phyloP scores from a whole-genome alignment of 2,329 filamentous ascomycete genomes.

The Periglandula ipomoeae region DNA sequence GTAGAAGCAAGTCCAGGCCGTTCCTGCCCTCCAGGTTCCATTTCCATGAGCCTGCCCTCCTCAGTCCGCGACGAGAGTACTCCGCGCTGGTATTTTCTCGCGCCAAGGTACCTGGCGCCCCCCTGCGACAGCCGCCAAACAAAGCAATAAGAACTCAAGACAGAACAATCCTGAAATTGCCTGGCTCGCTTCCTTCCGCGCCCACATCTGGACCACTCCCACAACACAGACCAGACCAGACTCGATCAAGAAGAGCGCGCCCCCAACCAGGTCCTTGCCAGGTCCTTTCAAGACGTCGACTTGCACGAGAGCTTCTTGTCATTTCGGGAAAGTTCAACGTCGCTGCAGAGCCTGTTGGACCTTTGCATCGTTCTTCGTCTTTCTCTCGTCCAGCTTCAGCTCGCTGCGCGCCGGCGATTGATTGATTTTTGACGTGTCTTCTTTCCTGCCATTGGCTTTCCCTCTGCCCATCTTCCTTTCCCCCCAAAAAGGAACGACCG shows the following conservation, averaged over 20 bases:
- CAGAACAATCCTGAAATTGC: conserved; percentile 2
- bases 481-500: conserved; percentile 4
- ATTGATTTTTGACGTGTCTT: conserved; percentile 4
- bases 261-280: conserved; percentile 3
- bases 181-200: conserved; percentile 28
- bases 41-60: no score
- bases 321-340: conserved; percentile 6
- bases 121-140: conserved; percentile 1
- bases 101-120: not conserved
- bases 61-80: not conserved
- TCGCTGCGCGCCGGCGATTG: conserved; percentile 2
- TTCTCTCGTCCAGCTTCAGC: not conserved
- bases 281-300: conserved; percentile 10
- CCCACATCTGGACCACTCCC: conserved; percentile 6
- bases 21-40: conserved; percentile 1
- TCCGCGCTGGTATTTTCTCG: not conserved
- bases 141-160: conserved; percentile 10
- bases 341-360: conserved; percentile 3
- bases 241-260: conserved; percentile 27
- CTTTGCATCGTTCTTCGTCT: not conserved
- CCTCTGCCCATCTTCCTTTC: not conserved
- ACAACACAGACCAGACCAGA: conserved; percentile 21
- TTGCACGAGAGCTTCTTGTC: conserved; percentile 23
- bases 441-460: conserved; percentile 2
- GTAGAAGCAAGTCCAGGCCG: conserved; percentile 1